Conservation (phyloP, 2,329 filamentous ascomycete species). For the Moelleriella libera region DNA sequence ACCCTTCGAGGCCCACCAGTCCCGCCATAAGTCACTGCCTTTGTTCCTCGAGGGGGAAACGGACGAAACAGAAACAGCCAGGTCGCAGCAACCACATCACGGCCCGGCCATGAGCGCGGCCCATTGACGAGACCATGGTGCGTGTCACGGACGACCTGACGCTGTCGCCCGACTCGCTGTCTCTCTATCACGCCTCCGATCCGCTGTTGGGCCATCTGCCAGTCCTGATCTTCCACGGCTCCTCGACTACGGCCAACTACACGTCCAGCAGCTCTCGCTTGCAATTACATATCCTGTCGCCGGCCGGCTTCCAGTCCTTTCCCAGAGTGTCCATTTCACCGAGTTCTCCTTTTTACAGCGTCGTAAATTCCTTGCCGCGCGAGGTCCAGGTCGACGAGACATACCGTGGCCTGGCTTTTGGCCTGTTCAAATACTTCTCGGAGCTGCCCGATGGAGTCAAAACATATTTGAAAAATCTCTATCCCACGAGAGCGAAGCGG, state of each 20-base stretch:
- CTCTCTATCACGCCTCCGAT: constrained; percentile 82
- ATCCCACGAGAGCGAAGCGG: constrained; percentile 39
- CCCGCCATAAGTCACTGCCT: not conserved
- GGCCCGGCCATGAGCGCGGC: constrained; percentile 9
- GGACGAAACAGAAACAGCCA: not conserved
- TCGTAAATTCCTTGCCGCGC: constrained; percentile 77
- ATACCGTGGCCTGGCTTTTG: constrained; percentile 81
- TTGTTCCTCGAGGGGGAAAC: not conserved
- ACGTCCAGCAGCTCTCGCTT: constrained; percentile 83
- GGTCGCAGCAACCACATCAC: not conserved
- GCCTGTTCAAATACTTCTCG: constrained; percentile 84
- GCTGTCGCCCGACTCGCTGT: constrained; percentile 67
- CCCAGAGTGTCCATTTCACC: constrained; percentile 86
- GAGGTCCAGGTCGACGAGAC: constrained; percentile 94
- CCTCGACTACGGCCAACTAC: constrained; percentile 78
- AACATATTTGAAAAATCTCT: constrained; percentile 47
- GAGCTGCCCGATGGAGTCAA: constrained; percentile 72
- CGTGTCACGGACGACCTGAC: constrained; percentile 65
- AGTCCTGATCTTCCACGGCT: constrained; percentile 81
- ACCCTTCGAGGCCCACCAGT: constrained; percentile 1
- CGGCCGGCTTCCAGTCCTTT: constrained; percentile 80
- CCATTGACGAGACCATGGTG: constrained; percentile 51
- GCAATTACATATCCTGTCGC: constrained; percentile 82
- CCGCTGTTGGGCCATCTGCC: constrained; percentile 67
- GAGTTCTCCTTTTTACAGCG: constrained; percentile 79